Evolutionary conservation across 139 green algal species (phyloP), one percentile per base, ranked within the genome.

Genomic region (Prasinococcaceae sp.): DNA sequence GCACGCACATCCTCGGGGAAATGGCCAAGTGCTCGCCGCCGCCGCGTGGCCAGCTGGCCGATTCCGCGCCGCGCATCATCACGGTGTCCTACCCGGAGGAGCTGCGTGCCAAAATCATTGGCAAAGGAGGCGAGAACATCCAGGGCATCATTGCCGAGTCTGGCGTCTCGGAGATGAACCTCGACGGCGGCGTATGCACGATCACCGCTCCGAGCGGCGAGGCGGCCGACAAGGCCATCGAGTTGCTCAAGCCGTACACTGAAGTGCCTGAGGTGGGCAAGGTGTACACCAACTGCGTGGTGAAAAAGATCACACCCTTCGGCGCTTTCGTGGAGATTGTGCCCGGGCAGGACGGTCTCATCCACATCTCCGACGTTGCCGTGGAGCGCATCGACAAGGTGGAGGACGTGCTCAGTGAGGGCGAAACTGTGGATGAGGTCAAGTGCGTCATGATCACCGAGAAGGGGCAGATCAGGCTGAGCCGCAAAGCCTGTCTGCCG

Each of bases 101-200:
- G 8, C 32, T 10, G 10, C 32, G 8, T 38, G 32, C 10, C 32
- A 27, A 52, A 6, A 30, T 93, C 10, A 90, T 96, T 41, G 87
- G 87, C 3, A 61, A 65, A 19, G 80, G 82, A 20, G 88, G 88
- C 26, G 71, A 78, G 43, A 86, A 54, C 8, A 81, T 94, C 43
- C 64, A 73, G 23, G 50, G 25, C 30, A 74, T 95, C 22, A 76
- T 72, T 23, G 44, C 45, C 25, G 66, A 62, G 14, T 33, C 42
- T 2, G 55, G 12, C 14, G 47, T 63, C 0, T 60, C 75, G 25
- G 30, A 36, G 3, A 28, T 70, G 0, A 47, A 55, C 24, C 19
- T 40, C 9, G 28, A 62, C 22, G 9, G 70, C 60, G 30, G 30
- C 38, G 9, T 30, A 60, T 23, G 39, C 17, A 30, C 30, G 9